These are phyloP conservation scores for Cladophialophora yegresii DNA, from an alignment of 2,329 filamentous ascomycete genomes.

Conservation along the genomic window DNA sequence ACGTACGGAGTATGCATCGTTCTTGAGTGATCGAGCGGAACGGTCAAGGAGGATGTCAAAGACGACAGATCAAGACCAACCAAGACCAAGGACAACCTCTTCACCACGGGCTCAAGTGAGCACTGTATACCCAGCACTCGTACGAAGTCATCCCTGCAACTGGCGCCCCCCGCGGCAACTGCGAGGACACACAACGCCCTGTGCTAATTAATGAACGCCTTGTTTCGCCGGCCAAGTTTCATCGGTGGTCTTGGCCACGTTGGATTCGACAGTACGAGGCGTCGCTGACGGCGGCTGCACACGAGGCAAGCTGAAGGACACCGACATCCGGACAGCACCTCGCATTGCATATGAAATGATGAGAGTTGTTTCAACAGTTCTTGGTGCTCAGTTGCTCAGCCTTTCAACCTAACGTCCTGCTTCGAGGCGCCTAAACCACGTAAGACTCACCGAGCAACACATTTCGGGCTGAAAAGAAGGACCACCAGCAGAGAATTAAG, in stretches of 20 bases:
- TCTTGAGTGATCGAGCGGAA: neutral
- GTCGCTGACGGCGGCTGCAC: constrained; percentile 3
- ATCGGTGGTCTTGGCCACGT: neutral
- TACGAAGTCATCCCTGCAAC: neutral
- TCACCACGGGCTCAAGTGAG: too few relatives aligned
- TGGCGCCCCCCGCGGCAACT: too few relatives aligned
- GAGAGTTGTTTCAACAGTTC: neutral
- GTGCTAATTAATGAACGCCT: neutral
- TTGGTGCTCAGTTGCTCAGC: neutral
- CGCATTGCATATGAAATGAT: neutral
- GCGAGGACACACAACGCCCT: neutral
- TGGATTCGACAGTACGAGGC: constrained; percentile 10
- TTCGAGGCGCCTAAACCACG: neutral
- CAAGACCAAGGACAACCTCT: neutral
- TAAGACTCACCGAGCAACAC: neutral
- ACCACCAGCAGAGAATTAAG: neutral
- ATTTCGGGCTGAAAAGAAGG: neutral
- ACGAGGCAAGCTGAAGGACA: constrained; percentile 1
- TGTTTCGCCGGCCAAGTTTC: neutral
- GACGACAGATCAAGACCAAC: neutral
- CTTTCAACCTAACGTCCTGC: neutral
- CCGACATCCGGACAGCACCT: neutral
- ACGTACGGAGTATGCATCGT: neutral
- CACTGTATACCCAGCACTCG: too few relatives aligned
- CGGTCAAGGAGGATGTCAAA: neutral